Evolutionary conservation across 2,329 filamentous ascomycete species (phyloP), one percentile per base, ranked within the genome.

Genomic region (Clathrospora elynae): DNA sequence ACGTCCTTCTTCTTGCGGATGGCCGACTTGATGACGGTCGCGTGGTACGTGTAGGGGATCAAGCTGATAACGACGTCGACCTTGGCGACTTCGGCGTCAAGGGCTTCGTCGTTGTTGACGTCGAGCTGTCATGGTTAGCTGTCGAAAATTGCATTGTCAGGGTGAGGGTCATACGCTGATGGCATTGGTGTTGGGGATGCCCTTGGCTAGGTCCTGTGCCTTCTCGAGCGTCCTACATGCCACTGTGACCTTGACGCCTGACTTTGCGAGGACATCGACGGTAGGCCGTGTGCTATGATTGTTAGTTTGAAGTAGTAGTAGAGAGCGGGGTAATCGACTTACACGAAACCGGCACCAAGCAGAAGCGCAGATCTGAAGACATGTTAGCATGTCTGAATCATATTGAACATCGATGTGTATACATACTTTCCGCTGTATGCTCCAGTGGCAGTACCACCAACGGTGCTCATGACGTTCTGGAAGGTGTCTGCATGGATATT

Each of bases 1-100:
- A 97, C 90, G 77, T 97, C 78, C 81, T 92, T 96, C 87, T 96
- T 96, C 64, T 86, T 82, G 64, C 86, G 83, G 75, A 97, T 96
- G 53, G 90, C 92, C 23, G 87, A 85, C 81, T 95, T 92, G 82
- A 96, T 95, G 63, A 96, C 90, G 42, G 81, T 78, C 31, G 86
- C 88, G 51, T 69, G 67, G 57, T 53, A 62, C 23, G 65, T 70
- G 59, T 96, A 97, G 35, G 92, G 92, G 61, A 97, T 96, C 73
- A 97, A 67, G 29, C 71, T 75, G 65, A 78, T 77, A 61, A 87
- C 84, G 8, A 95, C 75, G 68, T 93, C 87, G 69, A 87, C 80
- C 78, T 95, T 84, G 66, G 79, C 84, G 46, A 96, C 82, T 66
- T 84, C 89, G 38, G 84, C 82, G 64, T 96, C 90, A 46, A 97